Conservation (phyloP, 495 filamentous ascomycete species). For the Collariella sp. region DNA sequence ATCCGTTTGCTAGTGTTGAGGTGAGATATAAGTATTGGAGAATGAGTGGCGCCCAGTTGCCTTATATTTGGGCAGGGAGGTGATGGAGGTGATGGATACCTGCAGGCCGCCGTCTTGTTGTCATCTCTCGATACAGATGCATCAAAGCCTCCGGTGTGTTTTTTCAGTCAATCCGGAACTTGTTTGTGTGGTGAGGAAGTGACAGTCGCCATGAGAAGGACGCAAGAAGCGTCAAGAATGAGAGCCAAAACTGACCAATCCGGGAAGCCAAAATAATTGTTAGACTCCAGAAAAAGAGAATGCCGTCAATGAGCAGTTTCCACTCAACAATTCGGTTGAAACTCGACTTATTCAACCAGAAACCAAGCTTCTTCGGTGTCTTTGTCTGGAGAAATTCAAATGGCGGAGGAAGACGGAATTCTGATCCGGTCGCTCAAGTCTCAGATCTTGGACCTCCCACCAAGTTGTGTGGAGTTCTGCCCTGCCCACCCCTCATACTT, state of each 20-base stretch:
- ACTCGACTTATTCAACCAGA: background rate
- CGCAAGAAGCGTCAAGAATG: too few relatives aligned
- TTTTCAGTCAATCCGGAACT: too few relatives aligned
- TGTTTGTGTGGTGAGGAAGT: too few relatives aligned
- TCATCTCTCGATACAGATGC: too few relatives aligned
- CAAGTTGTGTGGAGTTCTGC: slow-evolving; percentile 79
- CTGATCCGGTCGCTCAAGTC: slow-evolving; percentile 30
- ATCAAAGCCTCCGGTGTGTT: too few relatives aligned
- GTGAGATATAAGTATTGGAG: too few relatives aligned
- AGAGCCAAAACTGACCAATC: slow-evolving; percentile 6
- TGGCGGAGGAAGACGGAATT: background rate
- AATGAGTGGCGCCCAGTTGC: too few relatives aligned
- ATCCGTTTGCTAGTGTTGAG: too few relatives aligned
- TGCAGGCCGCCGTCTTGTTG: background rate
- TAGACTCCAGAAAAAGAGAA: slow-evolving; percentile 11
- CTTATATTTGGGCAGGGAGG: too few relatives aligned
- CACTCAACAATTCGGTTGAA: background rate
- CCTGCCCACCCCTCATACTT: slow-evolving; percentile 56
- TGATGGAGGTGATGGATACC: too few relatives aligned
- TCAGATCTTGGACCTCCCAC: slow-evolving; percentile 52
- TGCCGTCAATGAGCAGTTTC: background rate
- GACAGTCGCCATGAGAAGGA: too few relatives aligned
- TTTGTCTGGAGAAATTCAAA: background rate
- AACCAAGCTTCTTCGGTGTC: background rate
- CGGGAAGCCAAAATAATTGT: background rate